Percentiles rank a stretch among this genome's conserved stretches.
Conservation (phyloP, 441 rosid species). For the Populus tomentosa region DNA sequence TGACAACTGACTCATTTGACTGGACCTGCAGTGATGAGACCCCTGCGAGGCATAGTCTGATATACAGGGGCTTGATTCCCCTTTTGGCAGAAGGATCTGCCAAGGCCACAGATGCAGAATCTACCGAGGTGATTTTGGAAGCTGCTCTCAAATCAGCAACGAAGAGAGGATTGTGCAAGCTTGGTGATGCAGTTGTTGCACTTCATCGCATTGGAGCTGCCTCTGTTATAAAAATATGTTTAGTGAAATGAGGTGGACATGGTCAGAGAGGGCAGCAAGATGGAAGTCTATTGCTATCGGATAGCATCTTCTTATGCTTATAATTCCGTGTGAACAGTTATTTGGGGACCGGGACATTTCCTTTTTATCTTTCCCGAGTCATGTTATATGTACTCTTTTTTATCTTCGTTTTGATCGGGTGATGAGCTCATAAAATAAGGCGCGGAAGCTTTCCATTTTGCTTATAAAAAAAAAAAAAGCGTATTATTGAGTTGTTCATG, state of each 20-base stretch:
- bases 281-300: neutral
- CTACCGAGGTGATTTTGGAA: conserved; percentile 71
- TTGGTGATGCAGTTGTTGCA: conserved; percentile 75
- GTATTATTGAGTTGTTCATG: neutral
- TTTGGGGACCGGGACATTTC: neutral
- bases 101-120: conserved; percentile 86
- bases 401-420: neutral
- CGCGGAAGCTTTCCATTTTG: neutral
- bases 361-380: neutral
- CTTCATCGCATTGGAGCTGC: conserved; percentile 90
- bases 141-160: conserved; percentile 75
- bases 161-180: conserved; percentile 52
- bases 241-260: conserved; percentile 52
- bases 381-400: neutral
- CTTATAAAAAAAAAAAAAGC: neutral
- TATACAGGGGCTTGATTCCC: conserved; percentile 77
- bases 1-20: conserved; percentile 86
- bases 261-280: conserved; percentile 5
- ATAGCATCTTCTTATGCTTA: neutral
- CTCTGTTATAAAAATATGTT: conserved; percentile 87
- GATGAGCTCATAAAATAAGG: neutral
- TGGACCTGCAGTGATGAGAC: conserved; percentile 84
- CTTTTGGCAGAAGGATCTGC: conserved; percentile 87
- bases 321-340: neutral
- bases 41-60: conserved; percentile 87